Base-by-base conservation (phyloP, 441 rosid genomes). In the Macaranga tanarius region DNA sequence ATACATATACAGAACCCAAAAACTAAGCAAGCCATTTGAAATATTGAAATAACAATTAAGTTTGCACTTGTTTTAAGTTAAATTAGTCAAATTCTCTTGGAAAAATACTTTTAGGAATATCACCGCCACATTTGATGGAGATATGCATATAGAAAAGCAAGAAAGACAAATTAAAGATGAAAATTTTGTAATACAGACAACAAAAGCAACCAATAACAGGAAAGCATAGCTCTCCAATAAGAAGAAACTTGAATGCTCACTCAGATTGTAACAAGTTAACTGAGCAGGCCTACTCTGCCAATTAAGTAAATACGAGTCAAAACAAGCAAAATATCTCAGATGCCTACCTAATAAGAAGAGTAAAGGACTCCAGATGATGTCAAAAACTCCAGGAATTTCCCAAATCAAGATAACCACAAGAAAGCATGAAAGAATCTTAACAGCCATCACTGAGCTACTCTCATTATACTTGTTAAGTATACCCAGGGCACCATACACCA, bases 401-500 rank as follows among this genome's bases (percentile, higher is more conserved):
- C 99, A 96, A 78, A 92, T 75, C 84, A 96, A 75, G 78, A 96
- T 84, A 74, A 96, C 97, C 82, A 87, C 86, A 23, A 92, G 81
- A 82, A 96, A 93, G 88, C 97, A 92, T 67, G 92, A 84, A 75
- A 88, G 77, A 69, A 96, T 84, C 85, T 96, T 96, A 74, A 79
- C 59, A 73, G 91, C 86, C 94, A 96, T 96, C 72, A 92, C 98
- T 22, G 93, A 90, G 79, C 91, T 84, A 75, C 84, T 90, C 79
- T 96, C 99, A 66, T 96, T 96, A 73, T 93, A 85, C 84, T 89
- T 87, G 87, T 83, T 88, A 73, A 89, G 86, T 68, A 92, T 88
- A 59, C 98, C 99, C 69, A 96, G 92, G 76, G 95, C 92, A 70
- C 98, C 98, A 83, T 96, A 92, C 73, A 96, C 99, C 98, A 93